Evolutionary conservation across 805 yeast genomes (phyloP).

Genomic region (Alloascoidea africana): DNA sequence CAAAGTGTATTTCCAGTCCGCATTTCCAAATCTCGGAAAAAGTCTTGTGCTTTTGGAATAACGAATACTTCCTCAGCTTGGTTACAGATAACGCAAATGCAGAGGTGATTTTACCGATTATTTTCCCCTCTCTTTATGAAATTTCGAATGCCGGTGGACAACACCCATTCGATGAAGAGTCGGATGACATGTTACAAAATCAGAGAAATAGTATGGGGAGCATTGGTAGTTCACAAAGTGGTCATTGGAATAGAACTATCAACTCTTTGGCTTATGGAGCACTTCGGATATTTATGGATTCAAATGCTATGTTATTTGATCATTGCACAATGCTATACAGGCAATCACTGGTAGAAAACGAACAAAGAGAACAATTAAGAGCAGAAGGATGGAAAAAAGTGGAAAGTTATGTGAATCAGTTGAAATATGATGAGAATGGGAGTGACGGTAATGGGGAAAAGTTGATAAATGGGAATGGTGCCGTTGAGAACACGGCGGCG

Average conservation of each 20-base stretch:
- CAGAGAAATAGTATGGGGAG: conserved; percentile 16
- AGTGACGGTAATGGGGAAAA: conserved; percentile 14
- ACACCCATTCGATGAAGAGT: conserved; percentile 9
- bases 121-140: conserved; percentile 82
- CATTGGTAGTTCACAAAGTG: conserved; percentile 25
- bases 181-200: conserved; percentile 5
- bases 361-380: conserved; percentile 38
- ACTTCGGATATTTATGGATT: conserved; percentile 80
- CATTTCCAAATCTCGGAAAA: conserved; percentile 97
- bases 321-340: conserved; percentile 83
- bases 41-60: conserved; percentile 86
- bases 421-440: neutral
- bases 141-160: conserved; percentile 32
- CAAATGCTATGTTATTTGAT: conserved; percentile 81
- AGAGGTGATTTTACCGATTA: conserved; percentile 82
- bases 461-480: no score
- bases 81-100: conserved; percentile 74
- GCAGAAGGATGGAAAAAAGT: conserved; percentile 46
- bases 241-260: conserved; percentile 90
- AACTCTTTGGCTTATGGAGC: conserved; percentile 87
- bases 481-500: no score
- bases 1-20: conserved; percentile 85
- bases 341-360: conserved; percentile 62
- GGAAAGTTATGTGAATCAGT: conserved; percentile 32
- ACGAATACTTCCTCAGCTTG: conserved; percentile 80